These are phyloP conservation scores for Pleoardoris graminearum DNA, from an alignment of 2,329 filamentous ascomycete species.

Conservation along the genomic window DNA sequence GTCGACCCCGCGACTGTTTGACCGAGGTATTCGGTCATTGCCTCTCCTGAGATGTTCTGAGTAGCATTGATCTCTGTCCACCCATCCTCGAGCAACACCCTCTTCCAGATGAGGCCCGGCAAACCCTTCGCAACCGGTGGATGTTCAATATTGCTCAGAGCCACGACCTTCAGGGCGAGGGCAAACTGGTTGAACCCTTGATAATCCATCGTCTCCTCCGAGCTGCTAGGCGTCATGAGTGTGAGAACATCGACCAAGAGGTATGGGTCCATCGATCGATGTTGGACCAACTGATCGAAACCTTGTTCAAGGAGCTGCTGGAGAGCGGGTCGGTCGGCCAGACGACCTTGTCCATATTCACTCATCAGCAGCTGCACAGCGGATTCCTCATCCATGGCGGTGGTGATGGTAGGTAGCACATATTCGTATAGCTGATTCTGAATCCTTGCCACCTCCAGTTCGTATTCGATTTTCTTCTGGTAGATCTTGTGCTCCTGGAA, in stretches of 20 bases:
- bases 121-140: conserved; percentile 51
- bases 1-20: conserved; percentile 70
- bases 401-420: conserved; percentile 67
- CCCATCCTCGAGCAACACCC: conserved; percentile 80
- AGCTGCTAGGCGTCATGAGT: conserved; percentile 64
- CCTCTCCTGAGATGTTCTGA: conserved; percentile 70
- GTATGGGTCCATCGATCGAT: conserved; percentile 65
- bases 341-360: conserved; percentile 59
- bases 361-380: conserved; percentile 77
- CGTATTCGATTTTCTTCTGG: conserved; percentile 55
- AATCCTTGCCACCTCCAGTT: conserved; percentile 72
- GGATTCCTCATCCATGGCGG: conserved; percentile 77
- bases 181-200: conserved; percentile 66
- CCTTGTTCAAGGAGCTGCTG: conserved; percentile 70
- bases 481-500: conserved; percentile 35
- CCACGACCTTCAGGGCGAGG: conserved; percentile 66
- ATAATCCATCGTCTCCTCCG: conserved; percentile 49
- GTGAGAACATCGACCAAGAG: conserved; percentile 77
- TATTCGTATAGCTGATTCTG: conserved; percentile 78
- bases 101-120: conserved; percentile 78
- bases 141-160: conserved; percentile 54
- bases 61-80: conserved; percentile 82
- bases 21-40: conserved; percentile 63
- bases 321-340: conserved; percentile 67
- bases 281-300: conserved; percentile 69